A percentile compares a stretch with the other conserved stretches of the same genome.
These are phyloP conservation scores for Leishmania martiniquensis DNA, from an alignment of 208 protist genomes.

Conservation along the genomic window DNA sequence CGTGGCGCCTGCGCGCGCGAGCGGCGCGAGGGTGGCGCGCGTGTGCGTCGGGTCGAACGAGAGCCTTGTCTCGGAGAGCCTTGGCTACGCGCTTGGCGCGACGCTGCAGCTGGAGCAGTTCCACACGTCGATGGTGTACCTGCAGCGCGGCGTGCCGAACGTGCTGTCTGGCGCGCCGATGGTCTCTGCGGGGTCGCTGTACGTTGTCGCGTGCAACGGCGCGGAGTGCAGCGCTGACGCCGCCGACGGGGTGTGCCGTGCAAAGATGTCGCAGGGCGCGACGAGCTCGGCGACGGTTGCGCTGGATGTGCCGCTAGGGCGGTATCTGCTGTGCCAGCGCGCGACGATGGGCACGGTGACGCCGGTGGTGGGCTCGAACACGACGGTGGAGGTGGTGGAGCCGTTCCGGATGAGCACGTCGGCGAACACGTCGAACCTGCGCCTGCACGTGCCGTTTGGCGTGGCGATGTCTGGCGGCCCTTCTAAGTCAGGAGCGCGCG, in stretches of 20 bases:
- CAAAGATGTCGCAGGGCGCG: slow-evolving; percentile 7
- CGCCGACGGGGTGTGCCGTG: slow-evolving; percentile 14
- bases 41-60: slow-evolving; percentile 25
- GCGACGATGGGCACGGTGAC: not conserved
- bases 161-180: slow-evolving; percentile 35
- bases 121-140: slow-evolving; percentile 40
- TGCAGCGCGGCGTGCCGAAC: slow-evolving; percentile 35
- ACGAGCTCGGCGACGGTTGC: not conserved
- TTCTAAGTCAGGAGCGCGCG: not conserved
- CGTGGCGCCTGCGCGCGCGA: slow-evolving; percentile 18
- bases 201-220: slow-evolving; percentile 22
- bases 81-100: slow-evolving; percentile 37
- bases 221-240: slow-evolving; percentile 22
- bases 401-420: slow-evolving; percentile 37
- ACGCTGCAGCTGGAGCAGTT: slow-evolving; percentile 33
- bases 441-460: slow-evolving; percentile 39
- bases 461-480: slow-evolving; percentile 42
- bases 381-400: slow-evolving; percentile 42
- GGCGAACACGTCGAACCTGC: slow-evolving; percentile 25
- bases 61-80: slow-evolving; percentile 21
- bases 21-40: slow-evolving; percentile 5
- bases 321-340: slow-evolving; percentile 60
- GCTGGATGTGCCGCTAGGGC: slow-evolving; percentile 34
- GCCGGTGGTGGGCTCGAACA: slow-evolving; percentile 33
- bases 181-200: slow-evolving; percentile 5